Evolutionary conservation across 371 early-diverging fungal species (phyloP).

Genomic region (Syncephalastrum monosporum): DNA sequence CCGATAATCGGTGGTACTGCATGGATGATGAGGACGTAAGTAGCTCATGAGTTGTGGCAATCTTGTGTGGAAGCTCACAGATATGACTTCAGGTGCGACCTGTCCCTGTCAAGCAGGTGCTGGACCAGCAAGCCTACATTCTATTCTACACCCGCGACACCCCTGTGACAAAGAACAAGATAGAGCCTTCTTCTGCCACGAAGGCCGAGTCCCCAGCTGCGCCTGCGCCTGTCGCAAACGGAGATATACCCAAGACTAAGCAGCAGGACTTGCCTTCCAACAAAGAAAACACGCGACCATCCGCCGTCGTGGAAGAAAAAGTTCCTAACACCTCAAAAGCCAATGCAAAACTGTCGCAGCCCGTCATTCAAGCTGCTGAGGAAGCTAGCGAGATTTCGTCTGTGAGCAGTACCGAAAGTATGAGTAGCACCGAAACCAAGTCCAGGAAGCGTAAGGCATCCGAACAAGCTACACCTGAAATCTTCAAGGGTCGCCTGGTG

Average conservation of each 20-base stretch:
- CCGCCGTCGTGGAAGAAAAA: not conserved
- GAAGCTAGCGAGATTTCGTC: too few species aligned
- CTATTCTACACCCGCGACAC: conserved; percentile 66
- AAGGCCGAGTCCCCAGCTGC: not conserved
- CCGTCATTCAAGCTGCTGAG: too few species aligned
- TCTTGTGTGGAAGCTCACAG: not conserved
- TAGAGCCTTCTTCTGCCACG: not conserved
- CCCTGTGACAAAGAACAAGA: not conserved
- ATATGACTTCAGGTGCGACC: conserved; percentile 35
- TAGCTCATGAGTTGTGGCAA: too few species aligned
- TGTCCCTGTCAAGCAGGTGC: conserved; percentile 65
- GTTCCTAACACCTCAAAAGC: too few species aligned
- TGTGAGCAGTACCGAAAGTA: too few species aligned
- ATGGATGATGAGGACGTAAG: conserved; percentile 80
- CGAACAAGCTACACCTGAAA: not conserved
- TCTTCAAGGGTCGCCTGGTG: conserved; percentile 10
- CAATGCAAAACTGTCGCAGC: too few species aligned
- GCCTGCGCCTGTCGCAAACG: not conserved
- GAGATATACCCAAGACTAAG: too few species aligned
- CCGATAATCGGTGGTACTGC: conserved; percentile 73
- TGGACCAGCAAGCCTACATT: conserved; percentile 79
- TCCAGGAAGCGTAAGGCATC: not conserved
- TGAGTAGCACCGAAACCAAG: not conserved
- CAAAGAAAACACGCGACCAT: conserved; percentile 2
- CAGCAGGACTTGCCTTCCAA: too few species aligned